These are phyloP conservation scores for Verticillium nonalfalfae DNA, from an alignment of 2,329 filamentous ascomycete genomes.

Conservation along the genomic window DNA sequence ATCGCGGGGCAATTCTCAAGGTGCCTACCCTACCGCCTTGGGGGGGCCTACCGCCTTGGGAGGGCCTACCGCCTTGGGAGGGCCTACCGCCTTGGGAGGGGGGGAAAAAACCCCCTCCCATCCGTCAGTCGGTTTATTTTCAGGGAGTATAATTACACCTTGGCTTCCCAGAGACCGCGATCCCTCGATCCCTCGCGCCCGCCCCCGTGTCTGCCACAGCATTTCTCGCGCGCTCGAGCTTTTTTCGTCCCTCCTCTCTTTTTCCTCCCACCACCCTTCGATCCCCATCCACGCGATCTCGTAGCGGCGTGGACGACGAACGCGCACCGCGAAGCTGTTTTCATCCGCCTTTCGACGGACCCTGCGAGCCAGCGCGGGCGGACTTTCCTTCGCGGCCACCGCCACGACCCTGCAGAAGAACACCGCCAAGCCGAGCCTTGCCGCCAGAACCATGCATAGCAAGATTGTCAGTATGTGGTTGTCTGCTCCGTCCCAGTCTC, in stretches of 20 bases:
- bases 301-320: slow-evolving; percentile 5
- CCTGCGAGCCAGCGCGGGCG: slow-evolving; percentile 66
- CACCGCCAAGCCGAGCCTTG: slow-evolving; percentile 28
- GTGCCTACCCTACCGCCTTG: not conserved
- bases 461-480: slow-evolving; percentile 75
- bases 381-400: slow-evolving; percentile 67
- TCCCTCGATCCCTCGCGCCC: not conserved
- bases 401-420: slow-evolving; percentile 55
- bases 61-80: too few relatives aligned
- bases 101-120: not conserved
- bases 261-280: not conserved
- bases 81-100: not conserved
- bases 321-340: slow-evolving; percentile 76
- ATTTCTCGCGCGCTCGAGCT: not conserved
- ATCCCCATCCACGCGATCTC: not conserved
- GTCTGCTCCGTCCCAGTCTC: slow-evolving; percentile 2
- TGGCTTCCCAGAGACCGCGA: too few relatives aligned
- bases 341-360: slow-evolving; percentile 73
- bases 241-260: not conserved
- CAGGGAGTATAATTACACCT: too few relatives aligned
- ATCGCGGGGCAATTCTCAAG: not conserved
- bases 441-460: slow-evolving; percentile 71
- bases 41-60: not conserved
- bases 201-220: not conserved
- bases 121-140: not conserved